Base-by-base conservation (phyloP, 179 eudicot genomes). In the Spergularia azorica region DNA sequence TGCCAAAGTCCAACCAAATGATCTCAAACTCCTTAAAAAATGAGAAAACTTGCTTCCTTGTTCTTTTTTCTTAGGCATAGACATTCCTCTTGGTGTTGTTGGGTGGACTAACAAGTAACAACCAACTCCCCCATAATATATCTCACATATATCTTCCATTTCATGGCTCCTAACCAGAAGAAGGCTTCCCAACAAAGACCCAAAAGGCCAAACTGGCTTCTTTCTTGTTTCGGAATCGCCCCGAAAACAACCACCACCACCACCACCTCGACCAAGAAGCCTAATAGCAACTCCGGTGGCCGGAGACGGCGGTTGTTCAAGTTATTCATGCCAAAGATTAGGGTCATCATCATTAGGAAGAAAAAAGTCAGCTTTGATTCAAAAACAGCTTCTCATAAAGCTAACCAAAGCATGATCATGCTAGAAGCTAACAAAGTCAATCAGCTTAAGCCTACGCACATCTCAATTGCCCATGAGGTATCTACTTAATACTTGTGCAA, bases 1-100 rank as follows among this genome's bases (percentile, higher is more conserved):
- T 63, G 81, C 70, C 72, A 72, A 79, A 79, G 73, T 79, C 81
- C 51, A 79, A 79, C 81, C 81, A 79, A 79, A 79, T 58, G n/a
- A 67, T 43, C 54, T 66, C 50, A 78, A n/a, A 52, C 41, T 36
- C 72, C 72, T 66, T 59, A 20, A 72, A 73, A 66, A 79, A 21
- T 54, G 20, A 71, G 3, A 56, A 71, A 17, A 54, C 18, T 48
- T 73, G 18, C 36, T 57, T 10, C 52, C 38, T 63, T 63, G 16
- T 12, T 18, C 15, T 32, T 13, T 56, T 39, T 64, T 15, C 21
- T 64, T 36, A 46, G 50, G 50, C 9, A 46, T 6, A 46, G 50
- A 46, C 50, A 46, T 46, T 2, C 50, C 50, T 46, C 50, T 46
- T 46, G 50, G 50, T 46, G 8, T 46, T 15, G 60, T 46, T 79